These are phyloP conservation scores for Phytopythium aichiense DNA, from an alignment of 352 stramenopile genomes.

Conservation along the genomic window DNA sequence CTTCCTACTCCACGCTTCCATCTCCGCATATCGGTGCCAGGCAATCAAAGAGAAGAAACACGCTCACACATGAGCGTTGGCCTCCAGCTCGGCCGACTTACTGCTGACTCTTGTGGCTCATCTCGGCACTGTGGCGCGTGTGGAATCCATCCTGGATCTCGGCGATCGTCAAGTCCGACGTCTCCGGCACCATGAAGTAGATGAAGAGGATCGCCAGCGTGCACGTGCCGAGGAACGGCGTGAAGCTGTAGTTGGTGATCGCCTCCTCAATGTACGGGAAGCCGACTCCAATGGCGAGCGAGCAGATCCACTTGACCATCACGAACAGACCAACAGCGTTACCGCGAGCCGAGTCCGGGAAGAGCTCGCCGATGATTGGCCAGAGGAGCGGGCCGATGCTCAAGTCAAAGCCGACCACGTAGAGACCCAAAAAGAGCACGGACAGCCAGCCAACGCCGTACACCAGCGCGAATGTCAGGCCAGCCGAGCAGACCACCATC, in stretches of 20 bases:
- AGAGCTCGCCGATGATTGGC: constrained; percentile 45
- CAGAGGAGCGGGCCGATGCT: constrained; percentile 58
- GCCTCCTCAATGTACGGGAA: constrained; percentile 55
- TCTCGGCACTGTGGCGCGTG: constrained; percentile 7
- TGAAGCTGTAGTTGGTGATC: constrained; percentile 40
- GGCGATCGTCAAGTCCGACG: constrained; percentile 48
- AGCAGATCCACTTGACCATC: constrained; percentile 47
- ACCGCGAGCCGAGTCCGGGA: constrained; percentile 43
- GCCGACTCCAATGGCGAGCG: constrained; percentile 38
- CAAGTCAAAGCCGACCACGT: constrained; percentile 40
- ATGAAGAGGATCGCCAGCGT: constrained; percentile 31
- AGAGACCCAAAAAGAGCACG: constrained; percentile 39
- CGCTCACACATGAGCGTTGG: no score
- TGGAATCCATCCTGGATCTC: constrained; percentile 56
- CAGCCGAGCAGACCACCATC: constrained; percentile 36
- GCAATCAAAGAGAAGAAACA: no score
- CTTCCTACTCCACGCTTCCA: no score
- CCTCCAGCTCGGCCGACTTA: not conserved
- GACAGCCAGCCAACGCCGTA: constrained; percentile 28
- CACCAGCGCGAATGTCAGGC: constrained; percentile 40
- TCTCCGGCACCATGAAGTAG: constrained; percentile 54
- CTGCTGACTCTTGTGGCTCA: constrained; percentile 14
- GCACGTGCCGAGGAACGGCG: constrained; percentile 45
- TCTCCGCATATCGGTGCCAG: no score
- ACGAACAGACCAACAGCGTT: constrained; percentile 33